phyloP scores from a whole-genome alignment of 1,284 basidiomycete species.

The Ustilago sp. region DNA sequence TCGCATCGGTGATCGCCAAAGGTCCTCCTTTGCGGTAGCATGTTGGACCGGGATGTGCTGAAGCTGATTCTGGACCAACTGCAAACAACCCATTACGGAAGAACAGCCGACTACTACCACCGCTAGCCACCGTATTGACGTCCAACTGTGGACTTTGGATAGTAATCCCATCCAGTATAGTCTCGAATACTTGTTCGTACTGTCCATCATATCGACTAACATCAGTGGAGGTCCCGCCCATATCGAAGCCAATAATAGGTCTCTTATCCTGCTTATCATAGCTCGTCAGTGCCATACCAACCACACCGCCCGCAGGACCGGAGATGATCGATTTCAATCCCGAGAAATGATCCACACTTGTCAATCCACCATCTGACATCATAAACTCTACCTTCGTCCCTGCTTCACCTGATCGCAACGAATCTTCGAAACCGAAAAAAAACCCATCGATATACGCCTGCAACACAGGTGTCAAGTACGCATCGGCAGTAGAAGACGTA shows the following conservation, averaged over 20 bases:
- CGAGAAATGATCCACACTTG: conserved; percentile 85
- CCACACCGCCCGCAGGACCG: conserved; percentile 88
- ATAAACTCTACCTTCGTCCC: conserved; percentile 68
- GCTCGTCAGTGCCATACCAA: conserved; percentile 85
- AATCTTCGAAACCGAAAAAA: conserved; percentile 85
- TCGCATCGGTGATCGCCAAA: conserved; percentile 68
- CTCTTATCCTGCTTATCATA: conserved; percentile 78
- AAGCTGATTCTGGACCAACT: conserved; percentile 66
- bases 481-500: conserved; percentile 91
- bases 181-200: conserved; percentile 89
- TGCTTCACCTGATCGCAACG: conserved; percentile 73
- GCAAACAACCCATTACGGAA: conserved; percentile 67
- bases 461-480: conserved; percentile 92
- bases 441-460: conserved; percentile 89
- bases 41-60: conserved; percentile 66
- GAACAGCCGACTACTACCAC: conserved; percentile 65
- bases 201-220: conserved; percentile 87
- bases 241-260: conserved; percentile 75
- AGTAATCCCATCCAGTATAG: conserved; percentile 87
- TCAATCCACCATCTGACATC: conserved; percentile 77
- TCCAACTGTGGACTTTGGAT: conserved; percentile 83
- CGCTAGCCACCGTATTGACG: conserved; percentile 68
- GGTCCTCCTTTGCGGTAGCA: conserved; percentile 69
- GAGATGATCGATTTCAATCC: conserved; percentile 88
- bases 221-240: conserved; percentile 85